Evolutionary conservation across 1,284 basidiomycete genomes (phyloP).

Genomic region (Xanthoconium separans): DNA sequence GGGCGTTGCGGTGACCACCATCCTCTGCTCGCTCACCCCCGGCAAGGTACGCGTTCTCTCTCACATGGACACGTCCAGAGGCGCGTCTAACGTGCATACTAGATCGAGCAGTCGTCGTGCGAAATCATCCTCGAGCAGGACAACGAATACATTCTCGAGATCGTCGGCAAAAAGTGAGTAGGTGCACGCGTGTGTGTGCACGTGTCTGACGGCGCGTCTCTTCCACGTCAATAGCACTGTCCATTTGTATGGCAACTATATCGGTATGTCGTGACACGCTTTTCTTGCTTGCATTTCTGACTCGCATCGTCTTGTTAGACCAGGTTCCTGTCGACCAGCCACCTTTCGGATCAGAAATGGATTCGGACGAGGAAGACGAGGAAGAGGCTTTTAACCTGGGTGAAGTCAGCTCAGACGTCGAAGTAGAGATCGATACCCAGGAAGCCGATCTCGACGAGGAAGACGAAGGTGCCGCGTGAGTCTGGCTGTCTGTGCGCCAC

Average conservation of each 20-base stretch:
- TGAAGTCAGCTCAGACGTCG: constrained; percentile 78
- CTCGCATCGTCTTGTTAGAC: constrained; percentile 35
- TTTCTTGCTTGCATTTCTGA: not conserved
- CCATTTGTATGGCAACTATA: constrained; percentile 90
- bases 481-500: constrained; percentile 8
- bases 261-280: constrained; percentile 49
- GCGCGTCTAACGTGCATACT: constrained; percentile 10
- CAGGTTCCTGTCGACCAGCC: constrained; percentile 49
- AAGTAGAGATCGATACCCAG: constrained; percentile 62
- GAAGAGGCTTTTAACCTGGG: constrained; percentile 62
- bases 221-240: constrained; percentile 55
- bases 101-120: constrained; percentile 81
- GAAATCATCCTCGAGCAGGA: constrained; percentile 78
- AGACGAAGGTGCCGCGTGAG: constrained; percentile 41
- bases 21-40: constrained; percentile 70
- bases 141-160: constrained; percentile 68
- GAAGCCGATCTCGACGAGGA: constrained; percentile 63
- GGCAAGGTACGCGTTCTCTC: constrained; percentile 55
- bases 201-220: not conserved
- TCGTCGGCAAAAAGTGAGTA: constrained; percentile 81
- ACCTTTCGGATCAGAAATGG: constrained; percentile 41
- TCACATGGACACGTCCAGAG: not conserved
- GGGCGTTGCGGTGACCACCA: constrained; percentile 42
- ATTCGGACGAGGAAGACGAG: constrained; percentile 43
- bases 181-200: not conserved